phyloP scores from a whole-genome alignment of 306 rosid genomes.

The Biancaea sappan region DNA sequence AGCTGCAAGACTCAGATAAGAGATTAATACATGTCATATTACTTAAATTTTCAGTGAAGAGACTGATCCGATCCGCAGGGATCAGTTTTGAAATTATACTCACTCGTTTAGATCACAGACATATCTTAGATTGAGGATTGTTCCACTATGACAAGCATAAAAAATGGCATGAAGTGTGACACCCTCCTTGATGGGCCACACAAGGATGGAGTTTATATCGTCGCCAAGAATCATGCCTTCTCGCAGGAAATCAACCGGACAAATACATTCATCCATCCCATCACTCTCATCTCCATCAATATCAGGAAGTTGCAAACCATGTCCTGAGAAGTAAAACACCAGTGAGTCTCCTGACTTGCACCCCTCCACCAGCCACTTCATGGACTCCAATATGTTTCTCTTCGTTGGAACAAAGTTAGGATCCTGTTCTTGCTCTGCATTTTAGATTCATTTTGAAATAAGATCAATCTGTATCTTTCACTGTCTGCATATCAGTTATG shows the following conservation, averaged over 20 bases:
- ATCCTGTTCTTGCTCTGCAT: neutral
- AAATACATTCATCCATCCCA: constrained; percentile 69
- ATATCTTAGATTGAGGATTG: constrained; percentile 66
- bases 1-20: neutral
- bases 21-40: too few species aligned
- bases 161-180: constrained; percentile 79
- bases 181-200: constrained; percentile 65
- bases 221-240: constrained; percentile 72
- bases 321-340: constrained; percentile 93
- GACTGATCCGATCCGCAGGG: too few species aligned
- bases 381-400: neutral
- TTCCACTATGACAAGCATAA: constrained; percentile 90
- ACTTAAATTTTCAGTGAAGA: too few species aligned
- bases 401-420: neutral
- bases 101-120: constrained; percentile 49
- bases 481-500: too few species aligned
- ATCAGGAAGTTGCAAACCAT: constrained; percentile 72
- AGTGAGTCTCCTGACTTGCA: constrained; percentile 60
- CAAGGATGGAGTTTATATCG: constrained; percentile 63
- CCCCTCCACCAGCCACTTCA: constrained; percentile 67
- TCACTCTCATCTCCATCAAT: constrained; percentile 64
- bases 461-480: neutral
- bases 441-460: neutral
- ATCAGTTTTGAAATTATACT: neutral
- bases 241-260: constrained; percentile 64